phyloP scores from a whole-genome alignment of 257 asterid genomes.

The Nicotiana tomentosiformis region DNA sequence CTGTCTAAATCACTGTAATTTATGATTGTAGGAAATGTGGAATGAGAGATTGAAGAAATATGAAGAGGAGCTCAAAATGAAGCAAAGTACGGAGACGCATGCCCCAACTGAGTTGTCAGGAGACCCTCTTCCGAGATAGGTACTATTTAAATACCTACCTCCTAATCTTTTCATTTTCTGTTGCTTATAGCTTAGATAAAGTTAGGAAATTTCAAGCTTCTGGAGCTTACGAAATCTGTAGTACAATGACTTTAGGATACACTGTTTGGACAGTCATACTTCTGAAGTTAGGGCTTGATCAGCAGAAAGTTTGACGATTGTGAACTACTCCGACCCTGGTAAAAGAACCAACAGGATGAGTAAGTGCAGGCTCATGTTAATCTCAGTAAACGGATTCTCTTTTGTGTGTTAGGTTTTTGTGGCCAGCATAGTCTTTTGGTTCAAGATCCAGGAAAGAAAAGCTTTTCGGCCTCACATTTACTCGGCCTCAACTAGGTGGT shows the following conservation, averaged over 20 bases:
- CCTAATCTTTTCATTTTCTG: neutral
- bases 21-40: conserved; percentile 63
- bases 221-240: neutral
- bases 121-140: conserved; percentile 25
- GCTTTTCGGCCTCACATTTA: no score
- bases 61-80: conserved; percentile 64
- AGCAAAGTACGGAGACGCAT: conserved; percentile 32
- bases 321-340: neutral
- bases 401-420: neutral
- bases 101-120: conserved; percentile 39
- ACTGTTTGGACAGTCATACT: neutral
- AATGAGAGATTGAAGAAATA: conserved; percentile 70
- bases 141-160: neutral
- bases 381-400: no score
- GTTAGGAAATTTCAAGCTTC: neutral
- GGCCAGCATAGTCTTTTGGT: no score
- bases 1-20: neutral
- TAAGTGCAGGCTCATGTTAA: no score
- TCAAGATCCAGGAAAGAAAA: no score
- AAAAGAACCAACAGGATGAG: neutral
- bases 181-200: neutral
- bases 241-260: neutral
- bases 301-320: neutral
- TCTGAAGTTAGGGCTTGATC: neutral
- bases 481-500: no score